Evolutionary conservation across 371 early-diverging fungal genomes (phyloP).

Genomic region (Fennellomyces sp.): DNA sequence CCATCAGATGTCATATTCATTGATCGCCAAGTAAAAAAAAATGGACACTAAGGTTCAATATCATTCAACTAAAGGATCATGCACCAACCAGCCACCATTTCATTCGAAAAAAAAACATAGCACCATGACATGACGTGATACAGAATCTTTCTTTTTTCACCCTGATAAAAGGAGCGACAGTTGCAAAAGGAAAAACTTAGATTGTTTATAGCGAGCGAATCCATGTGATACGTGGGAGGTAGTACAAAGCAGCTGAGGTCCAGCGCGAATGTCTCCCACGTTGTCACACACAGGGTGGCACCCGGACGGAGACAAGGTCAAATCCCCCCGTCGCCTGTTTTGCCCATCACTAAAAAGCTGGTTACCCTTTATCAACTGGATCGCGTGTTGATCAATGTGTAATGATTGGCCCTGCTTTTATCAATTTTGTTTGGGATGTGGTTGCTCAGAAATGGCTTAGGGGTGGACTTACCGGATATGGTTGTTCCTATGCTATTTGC

Average conservation of each 20-base stretch:
- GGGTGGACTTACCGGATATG: background rate
- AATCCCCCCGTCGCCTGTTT: too few relatives aligned
- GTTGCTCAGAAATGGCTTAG: background rate
- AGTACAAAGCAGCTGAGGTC: background rate
- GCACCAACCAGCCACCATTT: too few relatives aligned
- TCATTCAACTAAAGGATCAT: too few relatives aligned
- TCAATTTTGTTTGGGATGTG: background rate
- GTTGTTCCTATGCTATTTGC: constrained; percentile 4
- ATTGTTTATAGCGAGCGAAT: background rate
- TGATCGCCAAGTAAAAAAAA: too few relatives aligned
- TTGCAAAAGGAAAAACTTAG: background rate
- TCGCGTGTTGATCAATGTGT: too few relatives aligned
- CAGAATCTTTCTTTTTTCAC: background rate
- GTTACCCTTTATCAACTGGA: too few relatives aligned
- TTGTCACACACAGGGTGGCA: constrained; percentile 1
- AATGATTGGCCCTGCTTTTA: background rate
- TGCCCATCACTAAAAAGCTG: too few relatives aligned
- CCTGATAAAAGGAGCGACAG: background rate
- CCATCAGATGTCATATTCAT: too few relatives aligned
- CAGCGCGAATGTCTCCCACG: background rate
- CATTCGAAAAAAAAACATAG: background rate
- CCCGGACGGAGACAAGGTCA: too few relatives aligned
- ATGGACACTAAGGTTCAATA: too few relatives aligned
- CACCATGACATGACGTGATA: background rate
- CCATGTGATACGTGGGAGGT: background rate